A percentile compares a stretch with the other conserved stretches of the same genome.
These are phyloP conservation scores for Garcileccinum viscosum DNA, from an alignment of 1,284 basidiomycete species.

Conservation along the genomic window DNA sequence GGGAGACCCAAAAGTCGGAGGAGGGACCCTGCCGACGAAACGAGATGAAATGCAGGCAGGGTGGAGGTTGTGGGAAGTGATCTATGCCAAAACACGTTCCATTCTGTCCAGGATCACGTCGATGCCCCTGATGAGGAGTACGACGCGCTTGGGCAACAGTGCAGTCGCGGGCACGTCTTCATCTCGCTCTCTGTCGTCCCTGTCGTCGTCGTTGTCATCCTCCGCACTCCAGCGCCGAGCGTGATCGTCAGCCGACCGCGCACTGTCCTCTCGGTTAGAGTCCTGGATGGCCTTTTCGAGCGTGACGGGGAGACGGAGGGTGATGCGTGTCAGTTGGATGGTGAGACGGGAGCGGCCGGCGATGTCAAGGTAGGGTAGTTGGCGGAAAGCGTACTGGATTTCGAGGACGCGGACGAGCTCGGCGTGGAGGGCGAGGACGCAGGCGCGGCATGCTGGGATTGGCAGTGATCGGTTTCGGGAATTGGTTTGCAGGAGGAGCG, in stretches of 20 bases:
- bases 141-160: slow-evolving; percentile 63
- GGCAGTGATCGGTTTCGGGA: slow-evolving; percentile 5
- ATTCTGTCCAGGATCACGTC: slow-evolving; percentile 68
- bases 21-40: background rate
- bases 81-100: slow-evolving; percentile 60
- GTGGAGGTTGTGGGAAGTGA: background rate
- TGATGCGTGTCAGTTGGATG: slow-evolving; percentile 81
- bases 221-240: slow-evolving; percentile 7
- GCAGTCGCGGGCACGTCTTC: slow-evolving; percentile 23
- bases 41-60: background rate
- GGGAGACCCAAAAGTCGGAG: background rate
- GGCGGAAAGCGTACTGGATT: slow-evolving; percentile 76
- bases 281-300: slow-evolving; percentile 72
- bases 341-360: slow-evolving; percentile 78
- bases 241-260: background rate
- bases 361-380: slow-evolving; percentile 80
- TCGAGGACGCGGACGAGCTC: slow-evolving; percentile 79
- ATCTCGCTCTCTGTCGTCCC: background rate
- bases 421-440: slow-evolving; percentile 74
- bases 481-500: background rate
- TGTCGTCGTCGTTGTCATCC: slow-evolving; percentile 18
- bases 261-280: slow-evolving; percentile 29
- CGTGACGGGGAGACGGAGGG: slow-evolving; percentile 77
- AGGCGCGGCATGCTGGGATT: slow-evolving; percentile 70
- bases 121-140: slow-evolving; percentile 62